Percentiles rank a stretch among this genome's conserved stretches.
Evolutionary conservation across 495 filamentous ascomycete species (phyloP).

Genomic region (Paragyromitra xinjiangensis): DNA sequence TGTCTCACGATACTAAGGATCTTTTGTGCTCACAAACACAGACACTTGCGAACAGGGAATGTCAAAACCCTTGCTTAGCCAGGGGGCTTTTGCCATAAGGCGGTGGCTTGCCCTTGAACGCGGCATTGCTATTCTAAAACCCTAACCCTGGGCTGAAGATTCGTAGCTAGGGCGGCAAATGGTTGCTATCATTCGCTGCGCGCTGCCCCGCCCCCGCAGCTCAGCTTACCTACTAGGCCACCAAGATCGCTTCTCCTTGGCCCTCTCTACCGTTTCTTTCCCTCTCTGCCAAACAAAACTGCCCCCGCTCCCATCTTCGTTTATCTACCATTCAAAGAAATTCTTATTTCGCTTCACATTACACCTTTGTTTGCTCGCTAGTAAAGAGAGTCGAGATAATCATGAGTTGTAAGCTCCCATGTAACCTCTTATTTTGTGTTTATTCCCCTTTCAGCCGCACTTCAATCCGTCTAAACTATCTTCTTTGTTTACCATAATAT

Average conservation of each 20-base stretch:
- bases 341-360: conserved; percentile 8
- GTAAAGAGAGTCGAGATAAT: conserved; percentile 29
- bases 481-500: conserved; percentile 4
- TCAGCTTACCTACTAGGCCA: conserved; percentile 22
- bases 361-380: conserved; percentile 15
- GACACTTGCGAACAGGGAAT: background rate
- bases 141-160: conserved; percentile 34
- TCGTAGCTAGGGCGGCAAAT: conserved; percentile 15
- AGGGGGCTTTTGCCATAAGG: background rate
- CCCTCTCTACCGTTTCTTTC: conserved; percentile 26
- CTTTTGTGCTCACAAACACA: background rate
- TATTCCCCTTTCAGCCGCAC: conserved; percentile 8
- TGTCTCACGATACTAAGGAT: background rate
- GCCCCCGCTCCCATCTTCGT: conserved; percentile 21
- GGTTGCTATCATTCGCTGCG: conserved; percentile 20
- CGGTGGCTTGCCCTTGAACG: background rate
- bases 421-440: background rate
- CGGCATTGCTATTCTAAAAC: background rate
- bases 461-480: background rate
- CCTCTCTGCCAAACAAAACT: conserved; percentile 15
- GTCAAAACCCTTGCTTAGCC: background rate
- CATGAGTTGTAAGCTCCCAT: conserved; percentile 54
- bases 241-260: conserved; percentile 33
- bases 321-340: conserved; percentile 6
- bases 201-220: conserved; percentile 48